These are phyloP conservation scores for Asterella californica DNA, from an alignment of 225 moss, liverwort and hornwort genomes.

Conservation along the genomic window DNA sequence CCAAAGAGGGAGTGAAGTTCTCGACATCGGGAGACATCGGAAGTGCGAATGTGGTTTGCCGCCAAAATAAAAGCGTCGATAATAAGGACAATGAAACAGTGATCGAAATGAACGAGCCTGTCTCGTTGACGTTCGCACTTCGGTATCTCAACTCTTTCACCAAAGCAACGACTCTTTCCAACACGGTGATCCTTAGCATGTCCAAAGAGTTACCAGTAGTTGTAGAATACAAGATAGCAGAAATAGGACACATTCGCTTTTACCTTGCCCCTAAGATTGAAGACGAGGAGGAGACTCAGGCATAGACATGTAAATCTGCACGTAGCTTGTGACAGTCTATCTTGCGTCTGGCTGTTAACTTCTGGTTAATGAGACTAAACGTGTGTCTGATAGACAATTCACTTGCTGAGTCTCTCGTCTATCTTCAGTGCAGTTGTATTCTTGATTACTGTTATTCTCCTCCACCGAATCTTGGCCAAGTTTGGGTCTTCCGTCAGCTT, in stretches of 20 bases:
- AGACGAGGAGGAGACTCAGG: conserved; percentile 70
- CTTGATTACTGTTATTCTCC: too few species aligned
- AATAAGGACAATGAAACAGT: conserved; percentile 80
- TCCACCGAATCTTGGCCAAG: too few species aligned
- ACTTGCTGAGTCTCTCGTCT: background rate
- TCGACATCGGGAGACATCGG: conserved; percentile 89
- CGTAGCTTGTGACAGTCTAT: background rate
- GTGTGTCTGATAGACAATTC: background rate
- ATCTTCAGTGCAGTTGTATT: background rate
- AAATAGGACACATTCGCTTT: conserved; percentile 84
- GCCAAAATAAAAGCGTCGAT: conserved; percentile 86
- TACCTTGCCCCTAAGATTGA: conserved; percentile 95
- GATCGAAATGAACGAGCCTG: conserved; percentile 93
- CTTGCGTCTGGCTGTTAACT: background rate
- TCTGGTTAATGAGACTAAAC: background rate
- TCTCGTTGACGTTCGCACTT: conserved; percentile 81
- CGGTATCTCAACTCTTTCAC: conserved; percentile 94
- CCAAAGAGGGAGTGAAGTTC: conserved; percentile 95
- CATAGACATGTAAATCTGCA: background rate
- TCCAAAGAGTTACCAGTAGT: conserved; percentile 95
- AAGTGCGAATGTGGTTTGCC: conserved; percentile 80
- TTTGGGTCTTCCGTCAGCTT: background rate
- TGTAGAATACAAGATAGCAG: conserved; percentile 96
- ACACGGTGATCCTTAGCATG: conserved; percentile 87
- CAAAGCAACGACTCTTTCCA: conserved; percentile 79